Evolutionary conservation across 352 stramenopile genomes (phyloP).

Genomic region (Phytophthora capsici): DNA sequence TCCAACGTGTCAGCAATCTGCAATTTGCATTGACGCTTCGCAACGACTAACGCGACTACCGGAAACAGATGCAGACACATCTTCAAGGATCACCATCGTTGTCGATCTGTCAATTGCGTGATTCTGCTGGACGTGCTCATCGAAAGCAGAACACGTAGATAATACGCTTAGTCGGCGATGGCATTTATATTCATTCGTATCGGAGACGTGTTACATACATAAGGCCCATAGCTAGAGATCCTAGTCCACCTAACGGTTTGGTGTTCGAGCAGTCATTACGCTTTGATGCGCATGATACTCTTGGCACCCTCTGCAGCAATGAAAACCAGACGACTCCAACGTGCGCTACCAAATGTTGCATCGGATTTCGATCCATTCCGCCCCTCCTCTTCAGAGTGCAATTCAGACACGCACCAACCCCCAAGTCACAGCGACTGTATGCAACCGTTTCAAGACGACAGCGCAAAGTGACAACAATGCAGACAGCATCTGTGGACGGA

Average conservation of each 20-base stretch:
- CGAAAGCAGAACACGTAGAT: background rate
- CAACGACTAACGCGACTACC: conserved; percentile 7
- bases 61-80: conserved; percentile 6
- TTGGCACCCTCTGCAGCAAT: background rate
- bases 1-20: background rate
- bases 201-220: no score
- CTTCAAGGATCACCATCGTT: conserved; percentile 11
- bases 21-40: no score
- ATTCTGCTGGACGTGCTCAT: background rate
- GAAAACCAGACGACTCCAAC: background rate
- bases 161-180: background rate
- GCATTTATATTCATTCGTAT: no score
- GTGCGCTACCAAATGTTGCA: conserved; percentile 1
- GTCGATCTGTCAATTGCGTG: background rate
- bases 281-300: no score
- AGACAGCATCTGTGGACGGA: background rate
- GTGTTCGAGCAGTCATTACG: no score
- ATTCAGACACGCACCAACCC: no score
- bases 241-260: no score
- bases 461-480: no score
- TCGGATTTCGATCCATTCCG: background rate
- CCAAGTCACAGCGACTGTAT: background rate
- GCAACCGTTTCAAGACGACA: background rate
- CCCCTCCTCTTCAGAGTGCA: background rate
- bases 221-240: no score